phyloP scores from a whole-genome alignment of 164 flowering plant species.

The Magnolia sinica region DNA sequence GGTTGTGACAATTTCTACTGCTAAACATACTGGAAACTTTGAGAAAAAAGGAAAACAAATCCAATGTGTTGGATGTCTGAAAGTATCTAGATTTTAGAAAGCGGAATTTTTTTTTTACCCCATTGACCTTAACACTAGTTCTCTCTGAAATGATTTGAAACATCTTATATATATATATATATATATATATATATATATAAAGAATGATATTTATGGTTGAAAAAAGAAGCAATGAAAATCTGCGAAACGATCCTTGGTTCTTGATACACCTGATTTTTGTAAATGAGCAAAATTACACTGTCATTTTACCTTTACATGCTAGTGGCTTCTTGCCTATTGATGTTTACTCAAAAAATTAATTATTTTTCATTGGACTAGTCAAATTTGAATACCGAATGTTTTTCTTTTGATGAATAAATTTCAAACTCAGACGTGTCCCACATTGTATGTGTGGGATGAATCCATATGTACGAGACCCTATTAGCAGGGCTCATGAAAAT shows the following conservation, averaged over 20 bases:
- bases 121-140: not conserved
- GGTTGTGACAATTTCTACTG: not conserved
- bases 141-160: not conserved
- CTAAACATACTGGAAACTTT: not conserved
- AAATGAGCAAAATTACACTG: not conserved
- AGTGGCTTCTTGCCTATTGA: not conserved
- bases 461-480: no score
- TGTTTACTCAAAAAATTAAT: no score
- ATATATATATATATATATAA: no score
- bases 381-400: no score
- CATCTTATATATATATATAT: no score
- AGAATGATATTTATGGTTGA: not conserved
- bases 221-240: not conserved
- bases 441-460: no score
- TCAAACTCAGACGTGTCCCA: no score
- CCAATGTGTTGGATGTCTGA: not conserved
- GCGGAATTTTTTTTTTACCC: not conserved
- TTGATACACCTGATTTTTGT: not conserved
- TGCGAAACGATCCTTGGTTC: not conserved
- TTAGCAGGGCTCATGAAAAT: no score
- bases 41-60: no score
- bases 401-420: no score
- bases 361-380: no score
- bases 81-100: not conserved
- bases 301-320: not conserved